Percentiles rank a stretch among this genome's conserved stretches.
These are phyloP conservation scores for Medicago arabica DNA, from an alignment of 306 rosid genomes.

Conservation along the genomic window DNA sequence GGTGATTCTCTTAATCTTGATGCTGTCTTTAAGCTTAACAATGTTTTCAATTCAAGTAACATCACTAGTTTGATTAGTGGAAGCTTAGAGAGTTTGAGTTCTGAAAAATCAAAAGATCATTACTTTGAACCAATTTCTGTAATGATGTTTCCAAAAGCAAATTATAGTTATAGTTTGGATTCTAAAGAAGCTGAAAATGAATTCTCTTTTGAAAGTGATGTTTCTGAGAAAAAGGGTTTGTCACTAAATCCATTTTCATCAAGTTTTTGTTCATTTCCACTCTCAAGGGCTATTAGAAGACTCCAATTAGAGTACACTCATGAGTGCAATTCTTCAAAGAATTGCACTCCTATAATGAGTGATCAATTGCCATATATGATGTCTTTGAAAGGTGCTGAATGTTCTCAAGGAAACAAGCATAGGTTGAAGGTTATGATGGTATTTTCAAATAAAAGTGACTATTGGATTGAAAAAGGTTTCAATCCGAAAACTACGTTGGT, in stretches of 20 bases:
- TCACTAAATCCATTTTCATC: not conserved
- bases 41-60: slow-evolving; percentile 43
- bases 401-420: not conserved
- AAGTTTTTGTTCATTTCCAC: slow-evolving; percentile 33
- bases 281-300: not conserved
- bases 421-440: slow-evolving; percentile 46
- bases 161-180: slow-evolving; percentile 49
- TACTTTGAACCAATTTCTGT: slow-evolving; percentile 53
- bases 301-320: slow-evolving; percentile 37
- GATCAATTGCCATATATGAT: not conserved
- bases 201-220: slow-evolving; percentile 35
- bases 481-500: slow-evolving; percentile 48
- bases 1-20: slow-evolving; percentile 28
- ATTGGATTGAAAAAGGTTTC: slow-evolving; percentile 27
- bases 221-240: slow-evolving; percentile 21
- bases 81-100: slow-evolving; percentile 55
- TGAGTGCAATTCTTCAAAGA: slow-evolving; percentile 29
- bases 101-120: slow-evolving; percentile 26
- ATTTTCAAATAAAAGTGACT: slow-evolving; percentile 22
- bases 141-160: slow-evolving; percentile 47
- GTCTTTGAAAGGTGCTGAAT: slow-evolving; percentile 24
- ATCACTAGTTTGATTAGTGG: slow-evolving; percentile 58
- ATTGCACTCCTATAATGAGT: slow-evolving; percentile 8
- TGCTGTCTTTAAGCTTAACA: slow-evolving; percentile 55
- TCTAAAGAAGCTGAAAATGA: slow-evolving; percentile 25